Base-by-base conservation (phyloP, 2,329 filamentous ascomycete genomes). In the Cytospora paraplurivora region DNA sequence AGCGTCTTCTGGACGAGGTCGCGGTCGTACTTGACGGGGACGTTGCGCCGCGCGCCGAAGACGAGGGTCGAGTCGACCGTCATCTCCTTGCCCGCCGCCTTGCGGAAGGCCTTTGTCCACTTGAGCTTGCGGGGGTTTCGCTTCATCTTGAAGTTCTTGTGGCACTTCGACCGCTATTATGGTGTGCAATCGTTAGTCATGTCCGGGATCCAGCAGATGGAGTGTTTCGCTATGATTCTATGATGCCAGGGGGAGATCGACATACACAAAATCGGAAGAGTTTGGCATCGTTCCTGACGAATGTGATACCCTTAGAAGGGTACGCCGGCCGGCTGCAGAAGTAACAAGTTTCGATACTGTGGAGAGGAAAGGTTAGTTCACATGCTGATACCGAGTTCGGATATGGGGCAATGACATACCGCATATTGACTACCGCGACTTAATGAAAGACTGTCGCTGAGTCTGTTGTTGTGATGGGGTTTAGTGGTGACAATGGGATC, bases 21-120 rank as follows among this genome's bases (percentile, higher is more conserved):
- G 77, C 95, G 89, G 85, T 97, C 92, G 87, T 99, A 99, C 75
- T 94, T 92, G 67, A 96, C 87, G 69, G 95, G 95, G 37, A 96
- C 87, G 82, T 99, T 97, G 82, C 95, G 91, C 74, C 92, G 90
- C 70, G 92, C 91, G 67, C 92, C 90, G 79, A 98, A 97, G 74
- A 92, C 90, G 66, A 99, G 88, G 37, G 94, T 97, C 72, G 87
- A 90, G 83, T 99, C 95, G 78, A 98, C 93, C 63, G 91, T 91
- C 92, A 96, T 87, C 75, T 88, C 84, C 81, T 93, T 96, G 80
- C 92, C 92, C 63, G 90, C 89, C 19, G 89, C 86, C 75, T 89
- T 89, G 73, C 93, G 90, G 85, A 93, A 94, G 62, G 90, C 86
- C 82, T 96, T 96, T 66, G 92, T 96, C 93, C 93, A 97, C 77